Evolutionary conservation across 306 rosid species (phyloP).

Genomic region (Macrotyloma uniflorum): DNA sequence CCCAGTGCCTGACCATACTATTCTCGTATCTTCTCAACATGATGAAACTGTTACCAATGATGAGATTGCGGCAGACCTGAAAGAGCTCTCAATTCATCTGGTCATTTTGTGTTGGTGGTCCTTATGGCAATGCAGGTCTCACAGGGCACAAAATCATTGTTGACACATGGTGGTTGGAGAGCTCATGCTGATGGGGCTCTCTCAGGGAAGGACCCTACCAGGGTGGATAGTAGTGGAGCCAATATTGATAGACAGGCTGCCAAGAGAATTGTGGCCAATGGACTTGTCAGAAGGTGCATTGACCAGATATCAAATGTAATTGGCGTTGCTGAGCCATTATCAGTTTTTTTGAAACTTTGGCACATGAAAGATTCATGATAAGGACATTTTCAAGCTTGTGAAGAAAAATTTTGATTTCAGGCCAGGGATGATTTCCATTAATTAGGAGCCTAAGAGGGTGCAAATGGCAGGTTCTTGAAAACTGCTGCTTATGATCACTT

Average conservation of each 20-base stretch:
- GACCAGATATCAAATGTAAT: slow-evolving; percentile 70
- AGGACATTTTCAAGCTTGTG: slow-evolving; percentile 59
- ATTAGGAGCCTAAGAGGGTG: slow-evolving; percentile 60
- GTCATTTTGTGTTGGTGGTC: slow-evolving; percentile 6
- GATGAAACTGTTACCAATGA: slow-evolving; percentile 66
- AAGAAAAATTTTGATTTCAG: slow-evolving; percentile 64
- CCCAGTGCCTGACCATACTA: slow-evolving; percentile 59
- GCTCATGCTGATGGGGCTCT: slow-evolving; percentile 14
- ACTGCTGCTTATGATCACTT: slow-evolving; percentile 71
- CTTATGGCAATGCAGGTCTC: background rate
- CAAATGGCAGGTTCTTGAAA: slow-evolving; percentile 60
- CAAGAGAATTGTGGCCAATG: slow-evolving; percentile 42
- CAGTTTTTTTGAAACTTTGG: slow-evolving; percentile 56
- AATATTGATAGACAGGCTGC: slow-evolving; percentile 17
- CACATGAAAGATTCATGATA: slow-evolving; percentile 63
- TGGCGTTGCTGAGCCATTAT: slow-evolving; percentile 60
- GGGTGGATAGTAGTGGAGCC: slow-evolving; percentile 9
- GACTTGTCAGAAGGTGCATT: slow-evolving; percentile 62
- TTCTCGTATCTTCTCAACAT: slow-evolving; percentile 61
- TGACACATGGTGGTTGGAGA: slow-evolving; percentile 14
- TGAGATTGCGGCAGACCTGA: slow-evolving; percentile 60
- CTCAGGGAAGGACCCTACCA: slow-evolving; percentile 12
- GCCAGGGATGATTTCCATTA: slow-evolving; percentile 64
- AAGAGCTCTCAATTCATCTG: slow-evolving; percentile 32
- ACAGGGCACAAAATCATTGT: background rate